Base-by-base conservation (phyloP, 352 stramenopile genomes). In the Globisporangium cederbergense region DNA sequence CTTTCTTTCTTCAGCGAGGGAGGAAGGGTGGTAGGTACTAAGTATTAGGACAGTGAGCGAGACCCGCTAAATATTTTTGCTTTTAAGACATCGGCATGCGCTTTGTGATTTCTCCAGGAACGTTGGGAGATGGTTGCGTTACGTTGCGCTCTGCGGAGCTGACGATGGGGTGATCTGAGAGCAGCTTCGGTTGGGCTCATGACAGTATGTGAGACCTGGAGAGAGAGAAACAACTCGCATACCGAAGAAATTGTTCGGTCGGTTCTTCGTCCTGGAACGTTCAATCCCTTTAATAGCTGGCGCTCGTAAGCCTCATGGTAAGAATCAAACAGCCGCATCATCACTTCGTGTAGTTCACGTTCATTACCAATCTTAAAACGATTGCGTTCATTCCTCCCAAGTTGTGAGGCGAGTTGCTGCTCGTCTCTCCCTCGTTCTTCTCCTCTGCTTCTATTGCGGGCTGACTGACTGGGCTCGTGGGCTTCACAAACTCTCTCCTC, bases 21-120 rank as follows among this genome's bases (percentile, higher is more conserved):
- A 42, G 36, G 49, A 28, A 53, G n/a, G 25, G 28, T 22, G 20
- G 50, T 38, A 56, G 28, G 51, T 22, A 28, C 16, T 57, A 56
- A 56, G 36, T 56, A 56, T 55, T 56, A 42, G 51, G 51, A 43
- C 16, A 34, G 42, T 42, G 36, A 42, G 36, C 36, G 40, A 43
- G 38, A 14, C 38, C 38, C 10, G 38, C 38, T 43, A 43, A 45
- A 36, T 36, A 36, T 36, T 36, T 45, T 45, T 45, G 40, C 40
- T 45, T 45, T n/a, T 45, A 43, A 7, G 40, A 45, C 40, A 45
- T 42, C 36, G 14, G 3, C 11, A 11, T n/a, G 40, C 40, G 9
- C 11, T 45, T 11, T 45, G 11, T 9, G 32, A 36, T 36, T 36
- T 36, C 32, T 36, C 32, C 32, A 36, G 2, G 32, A 36, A 8